Conservation (phyloP, 2,329 filamentous ascomycete species). For the Simplicillium aogashimaense region DNA sequence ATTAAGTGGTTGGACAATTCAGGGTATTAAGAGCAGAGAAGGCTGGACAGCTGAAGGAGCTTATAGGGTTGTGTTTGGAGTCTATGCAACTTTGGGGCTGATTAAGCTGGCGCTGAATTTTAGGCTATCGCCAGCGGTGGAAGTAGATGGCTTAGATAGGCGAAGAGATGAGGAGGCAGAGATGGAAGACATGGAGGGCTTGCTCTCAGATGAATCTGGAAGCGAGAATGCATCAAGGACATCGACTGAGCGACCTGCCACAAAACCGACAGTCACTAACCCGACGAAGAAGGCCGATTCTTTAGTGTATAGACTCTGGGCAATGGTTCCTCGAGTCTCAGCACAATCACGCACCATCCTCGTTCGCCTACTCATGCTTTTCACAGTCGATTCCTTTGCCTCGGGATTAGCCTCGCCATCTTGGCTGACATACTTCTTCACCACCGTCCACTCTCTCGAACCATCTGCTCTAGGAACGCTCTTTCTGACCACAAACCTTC, state of each 20-base stretch:
- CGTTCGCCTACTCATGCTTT: slow-evolving; percentile 38
- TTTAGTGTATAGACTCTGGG: too few relatives aligned
- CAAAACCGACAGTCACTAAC: too few relatives aligned
- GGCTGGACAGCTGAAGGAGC: slow-evolving; percentile 34
- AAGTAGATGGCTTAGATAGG: slow-evolving; percentile 17
- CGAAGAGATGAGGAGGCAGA: not conserved
- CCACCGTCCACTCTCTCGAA: slow-evolving; percentile 33
- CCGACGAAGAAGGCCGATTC: too few relatives aligned
- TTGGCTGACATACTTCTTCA: slow-evolving; percentile 49
- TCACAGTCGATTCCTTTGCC: slow-evolving; percentile 59
- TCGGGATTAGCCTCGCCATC: slow-evolving; percentile 58
- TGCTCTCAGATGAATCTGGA: too few relatives aligned
- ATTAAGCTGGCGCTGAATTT: slow-evolving; percentile 45
- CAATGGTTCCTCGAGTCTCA: too few relatives aligned
- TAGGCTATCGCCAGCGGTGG: slow-evolving; percentile 34
- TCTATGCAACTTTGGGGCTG: slow-evolving; percentile 45
- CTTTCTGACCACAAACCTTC: slow-evolving; percentile 43
- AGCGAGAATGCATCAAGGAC: too few relatives aligned
- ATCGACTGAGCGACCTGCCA: too few relatives aligned
- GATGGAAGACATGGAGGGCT: not conserved
- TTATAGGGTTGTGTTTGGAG: slow-evolving; percentile 46
- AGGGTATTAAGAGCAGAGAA: slow-evolving; percentile 30
- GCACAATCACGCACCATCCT: too few relatives aligned
- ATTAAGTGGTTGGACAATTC: slow-evolving; percentile 48
- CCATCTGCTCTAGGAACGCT: slow-evolving; percentile 41